These are phyloP conservation scores for Claviceps sp. DNA, from an alignment of 2,329 filamentous ascomycete species.

Conservation along the genomic window DNA sequence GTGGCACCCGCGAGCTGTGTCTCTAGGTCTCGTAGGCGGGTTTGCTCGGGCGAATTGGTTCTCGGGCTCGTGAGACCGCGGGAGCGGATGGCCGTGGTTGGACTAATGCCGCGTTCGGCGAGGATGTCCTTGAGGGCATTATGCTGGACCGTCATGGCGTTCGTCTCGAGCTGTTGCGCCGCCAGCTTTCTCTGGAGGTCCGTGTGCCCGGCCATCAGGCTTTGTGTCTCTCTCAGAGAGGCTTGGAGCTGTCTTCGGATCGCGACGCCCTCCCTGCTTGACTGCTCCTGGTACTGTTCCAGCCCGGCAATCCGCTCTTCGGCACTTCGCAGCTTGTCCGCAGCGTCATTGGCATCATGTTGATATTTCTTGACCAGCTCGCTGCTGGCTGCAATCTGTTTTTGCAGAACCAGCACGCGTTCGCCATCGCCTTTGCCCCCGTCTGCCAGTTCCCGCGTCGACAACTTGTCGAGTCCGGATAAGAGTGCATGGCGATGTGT, in stretches of 20 bases:
- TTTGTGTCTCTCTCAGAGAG: slow-evolving; percentile 69
- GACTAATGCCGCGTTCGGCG: slow-evolving; percentile 74
- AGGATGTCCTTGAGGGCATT: slow-evolving; percentile 88
- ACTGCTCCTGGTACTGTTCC: slow-evolving; percentile 94
- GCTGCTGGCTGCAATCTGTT: slow-evolving; percentile 67
- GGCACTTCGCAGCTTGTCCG: slow-evolving; percentile 78
- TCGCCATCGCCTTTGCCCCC: slow-evolving; percentile 42
- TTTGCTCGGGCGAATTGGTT: slow-evolving; percentile 67
- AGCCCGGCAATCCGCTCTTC: slow-evolving; percentile 95
- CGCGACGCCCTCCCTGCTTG: slow-evolving; percentile 79
- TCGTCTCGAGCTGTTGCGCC: slow-evolving; percentile 82
- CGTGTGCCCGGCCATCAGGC: slow-evolving; percentile 65
- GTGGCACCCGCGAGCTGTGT: slow-evolving; percentile 67
- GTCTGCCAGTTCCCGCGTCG: slow-evolving; percentile 36
- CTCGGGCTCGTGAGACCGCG: slow-evolving; percentile 57
- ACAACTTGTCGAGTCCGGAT: slow-evolving; percentile 65
- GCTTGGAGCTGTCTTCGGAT: slow-evolving; percentile 84
- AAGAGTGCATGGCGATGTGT: slow-evolving; percentile 76
- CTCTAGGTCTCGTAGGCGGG: slow-evolving; percentile 72
- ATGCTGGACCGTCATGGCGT: slow-evolving; percentile 83
- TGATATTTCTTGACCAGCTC: slow-evolving; percentile 78
- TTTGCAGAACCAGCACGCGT: slow-evolving; percentile 60
- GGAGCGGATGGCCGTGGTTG: slow-evolving; percentile 56
- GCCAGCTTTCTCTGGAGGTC: slow-evolving; percentile 75
- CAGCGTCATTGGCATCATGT: slow-evolving; percentile 70